phyloP scores from a whole-genome alignment of 176 grass and related monocot species.

The Aegilops sharonensis region DNA sequence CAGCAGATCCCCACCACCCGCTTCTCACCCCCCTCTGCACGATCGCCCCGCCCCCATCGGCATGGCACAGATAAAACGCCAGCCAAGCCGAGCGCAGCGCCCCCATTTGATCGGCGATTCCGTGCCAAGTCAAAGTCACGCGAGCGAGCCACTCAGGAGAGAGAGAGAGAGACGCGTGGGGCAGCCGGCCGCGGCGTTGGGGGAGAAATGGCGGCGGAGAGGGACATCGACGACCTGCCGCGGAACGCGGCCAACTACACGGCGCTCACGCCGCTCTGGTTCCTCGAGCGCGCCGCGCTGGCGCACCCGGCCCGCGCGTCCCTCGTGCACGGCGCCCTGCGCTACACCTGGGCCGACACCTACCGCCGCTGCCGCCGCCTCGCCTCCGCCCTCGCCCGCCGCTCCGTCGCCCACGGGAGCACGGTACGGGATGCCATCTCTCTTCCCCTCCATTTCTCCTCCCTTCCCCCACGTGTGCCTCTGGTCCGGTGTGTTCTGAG shows the following conservation, averaged over 20 bases:
- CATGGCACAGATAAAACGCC: slow-evolving; percentile 18
- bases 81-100: not conserved
- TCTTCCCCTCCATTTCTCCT: not conserved
- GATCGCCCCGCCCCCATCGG: not conserved
- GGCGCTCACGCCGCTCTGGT: slow-evolving; percentile 96
- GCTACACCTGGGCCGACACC: slow-evolving; percentile 93
- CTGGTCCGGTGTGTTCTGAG: not conserved
- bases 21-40: not conserved
- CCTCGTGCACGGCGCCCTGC: slow-evolving; percentile 61
- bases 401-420: slow-evolving; percentile 57
- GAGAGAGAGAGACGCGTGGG: not conserved
- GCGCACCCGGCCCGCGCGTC: slow-evolving; percentile 66
- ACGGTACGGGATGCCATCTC: slow-evolving; percentile 42
- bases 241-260: slow-evolving; percentile 79
- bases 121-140: slow-evolving; percentile 34
- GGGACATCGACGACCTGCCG: slow-evolving; percentile 94
- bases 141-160: not conserved
- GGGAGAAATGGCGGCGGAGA: slow-evolving; percentile 49
- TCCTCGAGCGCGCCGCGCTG: slow-evolving; percentile 83
- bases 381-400: slow-evolving; percentile 71
- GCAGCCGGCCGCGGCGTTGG: slow-evolving; percentile 1
- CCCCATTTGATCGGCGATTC: slow-evolving; percentile 13
- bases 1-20: slow-evolving; percentile 24
- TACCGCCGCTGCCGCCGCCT: slow-evolving; percentile 82
- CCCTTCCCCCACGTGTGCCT: not conserved